A percentile compares a stretch with the other conserved stretches of the same genome.
phyloP scores from a whole-genome alignment of 306 rosid genomes.

The Casuarina equisetifolia region DNA sequence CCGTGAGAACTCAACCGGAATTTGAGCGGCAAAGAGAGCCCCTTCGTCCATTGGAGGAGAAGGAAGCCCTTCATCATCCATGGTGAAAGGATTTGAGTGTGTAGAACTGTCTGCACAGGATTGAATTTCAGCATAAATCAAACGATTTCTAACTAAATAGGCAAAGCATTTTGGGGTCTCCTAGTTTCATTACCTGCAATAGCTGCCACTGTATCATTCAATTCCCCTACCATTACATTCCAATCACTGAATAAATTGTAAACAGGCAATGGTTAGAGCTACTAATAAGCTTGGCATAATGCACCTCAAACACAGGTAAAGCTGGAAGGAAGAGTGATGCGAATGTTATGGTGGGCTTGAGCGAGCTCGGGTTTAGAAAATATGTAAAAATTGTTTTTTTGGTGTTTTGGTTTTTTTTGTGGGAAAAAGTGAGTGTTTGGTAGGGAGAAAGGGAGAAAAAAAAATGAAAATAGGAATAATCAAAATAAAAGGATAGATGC shows the following conservation, averaged over 20 bases:
- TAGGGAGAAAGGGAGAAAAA: too few species aligned
- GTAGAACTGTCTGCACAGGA: slow-evolving; percentile 34
- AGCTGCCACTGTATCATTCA: slow-evolving; percentile 31
- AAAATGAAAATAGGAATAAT: too few species aligned
- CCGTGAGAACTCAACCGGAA: slow-evolving; percentile 44
- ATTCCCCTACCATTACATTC: slow-evolving; percentile 50
- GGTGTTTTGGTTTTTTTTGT: too few species aligned
- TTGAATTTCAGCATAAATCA: background rate
- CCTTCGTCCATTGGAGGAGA: slow-evolving; percentile 59
- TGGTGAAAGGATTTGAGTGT: slow-evolving; percentile 27
- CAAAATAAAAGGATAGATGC: too few species aligned
- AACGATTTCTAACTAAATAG: background rate
- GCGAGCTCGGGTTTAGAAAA: too few species aligned
- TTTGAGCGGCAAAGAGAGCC: slow-evolving; percentile 29
- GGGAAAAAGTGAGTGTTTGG: too few species aligned
- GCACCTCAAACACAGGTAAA: too few species aligned
- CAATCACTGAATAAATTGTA: slow-evolving; percentile 43
- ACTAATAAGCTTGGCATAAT: too few species aligned
- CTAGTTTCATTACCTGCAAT: slow-evolving; percentile 29
- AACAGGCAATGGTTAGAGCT: background rate
- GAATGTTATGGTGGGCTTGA: too few species aligned
- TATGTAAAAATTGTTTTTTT: too few species aligned
- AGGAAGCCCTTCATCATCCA: slow-evolving; percentile 41
- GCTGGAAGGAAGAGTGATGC: too few species aligned
- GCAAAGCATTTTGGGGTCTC: background rate